Base-by-base conservation (phyloP, 139 green algal species). In the Coelastrella sp. region DNA sequence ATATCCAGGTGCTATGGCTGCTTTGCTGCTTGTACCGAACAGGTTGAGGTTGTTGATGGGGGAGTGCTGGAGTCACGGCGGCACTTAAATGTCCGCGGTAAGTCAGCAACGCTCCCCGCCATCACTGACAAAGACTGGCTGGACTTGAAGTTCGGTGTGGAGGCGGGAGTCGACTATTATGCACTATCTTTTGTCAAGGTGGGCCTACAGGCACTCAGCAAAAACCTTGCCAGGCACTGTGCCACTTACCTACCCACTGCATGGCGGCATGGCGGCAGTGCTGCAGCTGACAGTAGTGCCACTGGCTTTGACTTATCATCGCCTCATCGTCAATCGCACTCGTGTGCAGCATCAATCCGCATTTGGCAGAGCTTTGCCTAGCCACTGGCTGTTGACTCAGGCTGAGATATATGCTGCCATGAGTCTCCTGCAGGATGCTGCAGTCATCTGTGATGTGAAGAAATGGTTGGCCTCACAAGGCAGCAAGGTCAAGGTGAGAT, bases 101-200 rank as follows among this genome's bases (percentile, higher is more conserved):
- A 98, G 92, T 94, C 86, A 35, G 96, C 96, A 84, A 97, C 95
- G 65, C 93, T 98, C 75, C 96, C 96, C 0, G 94, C 95, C 86
- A 97, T 98, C 91, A 98, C 96, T 27, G 96, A 98, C 22, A 93
- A 94, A 76, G 96, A 98, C 91, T 97, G 95, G 96, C 91, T 94
- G 10, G 96, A 98, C 93, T 91, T 98, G 57, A 92, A 96, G 91
- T 96, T 96, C 82, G 93, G 93, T 24, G 89, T 95, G 4, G 89
- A 93, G n/a, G 91, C 94, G 35, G 95, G 95, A 8, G 95, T 98
- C 7, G 96, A 98, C 91, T 97, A 95, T 91, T 97, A 95, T 63
- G 96, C 96, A 0, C 94, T 98, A n/a, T 96, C 93, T 7, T 98
- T 98, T 87, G 96, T 95, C 58, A 92, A 93, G 90, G 91, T 90